phyloP scores from a whole-genome alignment of 495 filamentous ascomycete species.

The Penicillium roqueforti region DNA sequence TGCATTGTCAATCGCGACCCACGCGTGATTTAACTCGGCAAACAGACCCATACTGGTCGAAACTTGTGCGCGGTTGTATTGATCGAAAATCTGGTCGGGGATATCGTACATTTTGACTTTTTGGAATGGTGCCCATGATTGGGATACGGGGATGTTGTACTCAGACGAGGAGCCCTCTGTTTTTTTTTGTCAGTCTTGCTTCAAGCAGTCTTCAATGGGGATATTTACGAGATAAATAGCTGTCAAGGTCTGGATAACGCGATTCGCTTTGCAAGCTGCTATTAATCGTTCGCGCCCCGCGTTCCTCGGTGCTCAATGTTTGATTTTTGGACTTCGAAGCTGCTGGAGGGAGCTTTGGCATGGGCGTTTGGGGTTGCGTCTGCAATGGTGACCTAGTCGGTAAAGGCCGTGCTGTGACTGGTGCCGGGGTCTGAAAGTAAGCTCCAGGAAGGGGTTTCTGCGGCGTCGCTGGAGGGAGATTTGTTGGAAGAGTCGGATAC shows the following conservation, averaged over 20 bases:
- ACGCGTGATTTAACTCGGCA: slow-evolving; percentile 87
- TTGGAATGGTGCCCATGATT: slow-evolving; percentile 86
- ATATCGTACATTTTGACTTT: slow-evolving; percentile 76
- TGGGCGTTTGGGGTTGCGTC: slow-evolving; percentile 23
- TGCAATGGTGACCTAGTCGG: slow-evolving; percentile 25
- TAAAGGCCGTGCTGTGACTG: slow-evolving; percentile 22
- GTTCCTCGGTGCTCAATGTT: slow-evolving; percentile 62
- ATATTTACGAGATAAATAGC: slow-evolving; percentile 79
- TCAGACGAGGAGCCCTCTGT: slow-evolving; percentile 83
- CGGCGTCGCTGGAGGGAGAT: slow-evolving; percentile 48
- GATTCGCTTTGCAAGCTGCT: slow-evolving; percentile 67
- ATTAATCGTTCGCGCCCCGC: slow-evolving; percentile 81
- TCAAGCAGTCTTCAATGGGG: not conserved
- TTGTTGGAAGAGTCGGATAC: slow-evolving; percentile 50
- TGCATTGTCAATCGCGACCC: slow-evolving; percentile 91
- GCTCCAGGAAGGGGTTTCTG: slow-evolving; percentile 66
- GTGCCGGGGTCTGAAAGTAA: slow-evolving; percentile 67
- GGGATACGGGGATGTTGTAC: slow-evolving; percentile 66
- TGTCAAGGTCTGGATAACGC: slow-evolving; percentile 85
- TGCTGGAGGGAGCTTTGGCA: slow-evolving; percentile 37
- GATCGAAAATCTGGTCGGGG: slow-evolving; percentile 82
- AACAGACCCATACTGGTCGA: slow-evolving; percentile 89
- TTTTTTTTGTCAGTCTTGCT: slow-evolving; percentile 9
- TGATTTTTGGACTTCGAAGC: slow-evolving; percentile 33
- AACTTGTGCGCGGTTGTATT: slow-evolving; percentile 78